A percentile compares a stretch with the other conserved stretches of the same genome.
Conservation (phyloP, 495 filamentous ascomycete genomes). For the Penicillium bialowiezense region DNA sequence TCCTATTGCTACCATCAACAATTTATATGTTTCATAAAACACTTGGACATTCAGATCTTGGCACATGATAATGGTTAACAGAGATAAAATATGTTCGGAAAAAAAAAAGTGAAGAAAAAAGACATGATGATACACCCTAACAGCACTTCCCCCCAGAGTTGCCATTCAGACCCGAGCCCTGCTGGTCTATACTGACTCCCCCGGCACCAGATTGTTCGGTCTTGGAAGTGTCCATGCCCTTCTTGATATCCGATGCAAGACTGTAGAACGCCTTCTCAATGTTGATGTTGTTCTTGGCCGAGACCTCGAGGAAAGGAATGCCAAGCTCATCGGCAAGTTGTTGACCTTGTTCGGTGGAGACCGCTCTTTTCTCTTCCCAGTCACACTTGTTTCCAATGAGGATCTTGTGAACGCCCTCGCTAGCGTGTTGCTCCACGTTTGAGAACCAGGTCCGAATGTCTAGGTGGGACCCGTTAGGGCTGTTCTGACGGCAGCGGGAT, state of each 20-base stretch:
- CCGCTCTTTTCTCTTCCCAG: conserved; percentile 97
- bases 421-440: conserved; percentile 98
- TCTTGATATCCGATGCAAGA: conserved; percentile 96
- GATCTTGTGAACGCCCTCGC: conserved; percentile 99
- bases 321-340: conserved; percentile 92
- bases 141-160: conserved; percentile 81
- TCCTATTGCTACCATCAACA: too few relatives aligned
- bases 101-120: conserved; percentile 13
- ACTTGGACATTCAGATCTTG: conserved; percentile 22
- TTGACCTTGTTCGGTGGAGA: conserved; percentile 91
- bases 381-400: conserved; percentile 99
- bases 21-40: not conserved
- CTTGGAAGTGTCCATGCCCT: conserved; percentile 71
- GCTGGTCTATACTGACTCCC: conserved; percentile 70
- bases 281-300: conserved; percentile 98
- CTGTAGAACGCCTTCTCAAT: conserved; percentile 98
- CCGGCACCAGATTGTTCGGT: conserved; percentile 62
- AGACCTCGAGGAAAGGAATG: conserved; percentile 98
- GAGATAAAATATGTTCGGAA: conserved; percentile 3
- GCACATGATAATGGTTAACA: conserved; percentile 17
- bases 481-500: not conserved
- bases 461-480: conserved; percentile 30
- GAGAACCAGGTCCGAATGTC: conserved; percentile 99
- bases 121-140: conserved; percentile 43
- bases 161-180: conserved; percentile 55